phyloP scores from a whole-genome alignment of 495 filamentous ascomycete genomes.

The Podospora anserina region DNA sequence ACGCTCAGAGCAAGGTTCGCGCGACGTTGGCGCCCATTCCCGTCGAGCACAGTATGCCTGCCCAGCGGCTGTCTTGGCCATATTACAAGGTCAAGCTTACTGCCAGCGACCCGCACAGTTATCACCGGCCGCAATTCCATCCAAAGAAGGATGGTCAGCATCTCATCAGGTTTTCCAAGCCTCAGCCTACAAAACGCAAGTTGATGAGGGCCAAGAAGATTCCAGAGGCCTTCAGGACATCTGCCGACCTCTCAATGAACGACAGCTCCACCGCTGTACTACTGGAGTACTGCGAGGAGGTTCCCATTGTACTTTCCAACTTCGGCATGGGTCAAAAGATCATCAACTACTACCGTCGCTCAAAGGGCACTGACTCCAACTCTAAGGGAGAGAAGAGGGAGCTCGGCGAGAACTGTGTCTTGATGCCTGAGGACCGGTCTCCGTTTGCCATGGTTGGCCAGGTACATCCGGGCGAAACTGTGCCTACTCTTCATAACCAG shows the following conservation, averaged over 20 bases:
- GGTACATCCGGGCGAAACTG: constrained; percentile 82
- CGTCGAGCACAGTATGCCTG: constrained; percentile 89
- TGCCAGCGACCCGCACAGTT: constrained; percentile 77
- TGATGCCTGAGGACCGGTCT: constrained; percentile 89
- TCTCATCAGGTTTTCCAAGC: constrained; percentile 56
- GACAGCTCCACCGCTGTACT: constrained; percentile 85
- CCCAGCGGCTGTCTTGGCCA: constrained; percentile 85
- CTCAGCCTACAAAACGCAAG: constrained; percentile 74
- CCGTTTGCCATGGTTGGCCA: constrained; percentile 94
- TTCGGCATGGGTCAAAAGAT: constrained; percentile 95
- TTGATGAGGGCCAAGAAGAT: constrained; percentile 69
- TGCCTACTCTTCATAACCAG: constrained; percentile 85
- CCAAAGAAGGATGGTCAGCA: constrained; percentile 56
- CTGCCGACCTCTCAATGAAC: constrained; percentile 73
- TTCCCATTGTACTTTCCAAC: constrained; percentile 85
- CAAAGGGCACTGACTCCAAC: constrained; percentile 71
- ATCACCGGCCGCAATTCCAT: constrained; percentile 71
- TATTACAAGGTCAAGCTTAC: constrained; percentile 84
- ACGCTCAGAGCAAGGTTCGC: constrained; percentile 90
- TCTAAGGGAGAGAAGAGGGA: constrained; percentile 48
- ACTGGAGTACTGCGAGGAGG: constrained; percentile 94
- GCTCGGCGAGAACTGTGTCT: constrained; percentile 79
- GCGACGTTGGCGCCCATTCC: constrained; percentile 80
- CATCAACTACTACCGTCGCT: constrained; percentile 93
- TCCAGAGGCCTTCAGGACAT: constrained; percentile 67